phyloP scores from a whole-genome alignment of 306 rosid species.

The Oemleria cerasiformis region DNA sequence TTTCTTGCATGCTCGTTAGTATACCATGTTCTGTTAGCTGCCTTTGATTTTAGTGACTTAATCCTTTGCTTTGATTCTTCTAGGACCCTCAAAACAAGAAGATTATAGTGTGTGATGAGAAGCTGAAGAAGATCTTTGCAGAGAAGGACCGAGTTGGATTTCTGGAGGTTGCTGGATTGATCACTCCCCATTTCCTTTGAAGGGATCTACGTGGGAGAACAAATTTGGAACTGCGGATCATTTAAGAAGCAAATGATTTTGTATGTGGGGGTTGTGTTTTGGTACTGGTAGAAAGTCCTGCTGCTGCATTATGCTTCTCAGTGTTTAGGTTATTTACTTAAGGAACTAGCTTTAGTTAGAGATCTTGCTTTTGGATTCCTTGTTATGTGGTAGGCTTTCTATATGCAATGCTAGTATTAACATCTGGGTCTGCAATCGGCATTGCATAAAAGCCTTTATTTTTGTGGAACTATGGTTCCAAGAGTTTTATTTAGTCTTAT shows the following conservation, averaged over 20 bases:
- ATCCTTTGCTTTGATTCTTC: constrained; percentile 13
- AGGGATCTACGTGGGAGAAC: constrained; percentile 14
- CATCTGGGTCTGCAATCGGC: constrained; percentile 14
- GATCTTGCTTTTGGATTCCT: constrained; percentile 23
- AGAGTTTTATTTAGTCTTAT: constrained; percentile 2
- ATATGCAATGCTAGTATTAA: constrained; percentile 4
- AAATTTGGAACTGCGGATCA: neutral
- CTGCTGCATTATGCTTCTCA: constrained; percentile 27
- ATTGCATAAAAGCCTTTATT: constrained; percentile 1
- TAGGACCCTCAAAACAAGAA: constrained; percentile 82
- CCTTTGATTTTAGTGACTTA: constrained; percentile 15
- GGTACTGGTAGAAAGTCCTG: constrained; percentile 23
- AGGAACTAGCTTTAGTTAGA: constrained; percentile 34
- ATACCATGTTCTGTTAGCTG: neutral
- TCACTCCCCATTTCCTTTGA: constrained; percentile 79
- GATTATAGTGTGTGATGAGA: constrained; percentile 71
- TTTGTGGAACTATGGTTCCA: constrained; percentile 14
- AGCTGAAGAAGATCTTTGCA: constrained; percentile 83
- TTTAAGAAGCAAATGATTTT: constrained; percentile 25
- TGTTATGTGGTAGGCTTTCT: constrained; percentile 27
- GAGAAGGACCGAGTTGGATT: constrained; percentile 74
- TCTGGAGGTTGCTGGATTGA: constrained; percentile 83
- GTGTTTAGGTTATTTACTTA: constrained; percentile 23
- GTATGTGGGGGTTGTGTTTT: constrained; percentile 33
- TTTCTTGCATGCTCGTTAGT: neutral